Conservation (phyloP, 108 stramenopile species). For the Skeletonema marinoi region DNA sequence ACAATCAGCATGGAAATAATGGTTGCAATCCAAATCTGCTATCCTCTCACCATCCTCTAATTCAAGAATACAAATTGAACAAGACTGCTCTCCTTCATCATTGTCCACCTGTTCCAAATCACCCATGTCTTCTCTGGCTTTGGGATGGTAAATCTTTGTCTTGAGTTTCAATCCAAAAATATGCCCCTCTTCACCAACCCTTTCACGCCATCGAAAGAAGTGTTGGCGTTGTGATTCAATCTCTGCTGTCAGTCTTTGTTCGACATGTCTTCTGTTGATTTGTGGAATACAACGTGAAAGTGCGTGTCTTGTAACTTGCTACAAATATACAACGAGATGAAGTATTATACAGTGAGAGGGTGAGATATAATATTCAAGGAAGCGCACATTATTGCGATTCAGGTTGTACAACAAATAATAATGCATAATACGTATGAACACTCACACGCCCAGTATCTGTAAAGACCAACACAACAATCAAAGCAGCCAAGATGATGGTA, state of each 20-base stretch:
- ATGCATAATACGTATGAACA: background rate
- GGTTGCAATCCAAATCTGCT: slow-evolving; percentile 14
- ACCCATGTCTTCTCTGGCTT: background rate
- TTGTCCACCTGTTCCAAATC: background rate
- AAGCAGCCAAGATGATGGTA: background rate
- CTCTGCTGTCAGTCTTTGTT: background rate
- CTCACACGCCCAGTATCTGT: slow-evolving; percentile 6
- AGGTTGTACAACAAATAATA: too few relatives aligned
- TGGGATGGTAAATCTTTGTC: slow-evolving; percentile 10
- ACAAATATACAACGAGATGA: background rate
- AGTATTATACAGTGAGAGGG: background rate
- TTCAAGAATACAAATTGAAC: slow-evolving; percentile 17
- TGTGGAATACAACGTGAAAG: background rate
- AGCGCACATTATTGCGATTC: background rate
- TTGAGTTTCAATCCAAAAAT: slow-evolving; percentile 10
- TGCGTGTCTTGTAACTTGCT: background rate
- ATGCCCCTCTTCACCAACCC: background rate
- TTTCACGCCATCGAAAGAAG: background rate
- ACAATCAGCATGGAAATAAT: slow-evolving; percentile 12
- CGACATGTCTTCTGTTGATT: background rate
- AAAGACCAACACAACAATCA: background rate
- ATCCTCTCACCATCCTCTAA: slow-evolving; percentile 12
- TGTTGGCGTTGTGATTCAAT: background rate
- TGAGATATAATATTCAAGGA: background rate
- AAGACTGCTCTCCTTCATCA: background rate